These are phyloP conservation scores for Barnettozyma sucrosica DNA, from an alignment of 805 yeast species.

Conservation along the genomic window DNA sequence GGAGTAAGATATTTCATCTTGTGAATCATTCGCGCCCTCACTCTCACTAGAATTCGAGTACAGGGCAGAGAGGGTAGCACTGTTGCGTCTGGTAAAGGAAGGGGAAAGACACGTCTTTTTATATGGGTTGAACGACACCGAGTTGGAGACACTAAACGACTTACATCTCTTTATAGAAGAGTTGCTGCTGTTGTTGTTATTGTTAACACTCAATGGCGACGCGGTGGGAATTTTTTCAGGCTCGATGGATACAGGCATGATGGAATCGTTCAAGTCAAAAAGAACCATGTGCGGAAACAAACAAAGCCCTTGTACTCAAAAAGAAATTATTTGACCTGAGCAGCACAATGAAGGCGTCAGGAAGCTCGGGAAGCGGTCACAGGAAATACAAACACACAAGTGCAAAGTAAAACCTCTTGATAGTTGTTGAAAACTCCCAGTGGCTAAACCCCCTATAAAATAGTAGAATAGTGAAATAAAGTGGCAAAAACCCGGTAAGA, in stretches of 20 bases:
- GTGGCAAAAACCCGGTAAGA: not conserved
- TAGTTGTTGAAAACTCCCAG: not conserved
- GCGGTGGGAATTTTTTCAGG: not conserved
- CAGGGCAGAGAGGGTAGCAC: constrained; percentile 18
- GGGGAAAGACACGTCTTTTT: constrained; percentile 22
- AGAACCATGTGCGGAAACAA: not conserved
- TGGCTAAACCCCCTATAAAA: constrained; percentile 1
- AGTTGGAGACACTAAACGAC: constrained; percentile 14
- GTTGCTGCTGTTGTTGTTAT: not conserved
- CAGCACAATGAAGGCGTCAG: constrained; percentile 30
- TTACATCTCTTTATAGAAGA: constrained; percentile 12
- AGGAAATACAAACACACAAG: constrained; percentile 1
- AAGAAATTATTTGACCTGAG: constrained; percentile 14
- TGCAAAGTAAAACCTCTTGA: constrained; percentile 1
- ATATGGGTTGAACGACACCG: constrained; percentile 19
- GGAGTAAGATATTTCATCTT: constrained; percentile 19
- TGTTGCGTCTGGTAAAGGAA: constrained; percentile 15
- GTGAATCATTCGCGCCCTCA: constrained; percentile 14
- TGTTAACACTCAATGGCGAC: not conserved
- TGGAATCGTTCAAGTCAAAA: not conserved
- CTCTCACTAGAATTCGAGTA: constrained; percentile 15
- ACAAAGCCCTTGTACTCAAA: not conserved
- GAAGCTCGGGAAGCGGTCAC: not conserved
- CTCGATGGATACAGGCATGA: constrained; percentile 1
- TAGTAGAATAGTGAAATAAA: constrained; percentile 1